Evolutionary conservation across 2,329 filamentous ascomycete species (phyloP).

Genomic region (Sclerotinia borealis): DNA sequence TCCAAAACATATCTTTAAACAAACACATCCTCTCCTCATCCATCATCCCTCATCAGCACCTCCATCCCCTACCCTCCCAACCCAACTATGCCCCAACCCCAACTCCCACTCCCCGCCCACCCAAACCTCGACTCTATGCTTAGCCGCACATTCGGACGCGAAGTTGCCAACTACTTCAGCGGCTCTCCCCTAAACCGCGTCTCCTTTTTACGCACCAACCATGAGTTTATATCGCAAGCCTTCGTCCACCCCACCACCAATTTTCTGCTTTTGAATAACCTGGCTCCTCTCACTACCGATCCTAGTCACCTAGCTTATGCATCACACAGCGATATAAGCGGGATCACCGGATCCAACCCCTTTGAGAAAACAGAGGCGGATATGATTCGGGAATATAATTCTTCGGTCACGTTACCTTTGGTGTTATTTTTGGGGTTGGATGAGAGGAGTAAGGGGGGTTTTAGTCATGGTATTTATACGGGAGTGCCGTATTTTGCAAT

Average conservation of each 20-base stretch:
- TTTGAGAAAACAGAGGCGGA: constrained; percentile 70
- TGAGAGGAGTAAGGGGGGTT: constrained; percentile 49
- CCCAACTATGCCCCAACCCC: constrained; percentile 28
- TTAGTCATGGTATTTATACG: constrained; percentile 58
- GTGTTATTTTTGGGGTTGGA: constrained; percentile 83
- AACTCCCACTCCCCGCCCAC: constrained; percentile 31
- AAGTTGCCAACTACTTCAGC: constrained; percentile 79
- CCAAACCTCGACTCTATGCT: constrained; percentile 49
- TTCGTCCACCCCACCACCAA: constrained; percentile 57
- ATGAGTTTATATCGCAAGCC: constrained; percentile 62
- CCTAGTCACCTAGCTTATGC: constrained; percentile 60
- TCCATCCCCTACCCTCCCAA: not conserved
- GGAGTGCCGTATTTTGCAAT: constrained; percentile 85
- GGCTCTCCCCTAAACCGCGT: constrained; percentile 73
- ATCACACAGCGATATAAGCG: constrained; percentile 59
- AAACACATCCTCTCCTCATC: not conserved
- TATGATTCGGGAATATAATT: constrained; percentile 67
- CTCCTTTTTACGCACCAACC: constrained; percentile 68
- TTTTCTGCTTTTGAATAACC: constrained; percentile 74
- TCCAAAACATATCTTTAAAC: not conserved
- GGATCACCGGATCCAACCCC: constrained; percentile 64
- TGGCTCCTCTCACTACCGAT: constrained; percentile 63
- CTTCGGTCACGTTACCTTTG: constrained; percentile 57
- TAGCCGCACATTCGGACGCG: constrained; percentile 69
- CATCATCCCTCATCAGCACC: not conserved